Evolutionary conservation across 2,329 filamentous ascomycete genomes (phyloP).

Genomic region (Piedraia hortae): DNA sequence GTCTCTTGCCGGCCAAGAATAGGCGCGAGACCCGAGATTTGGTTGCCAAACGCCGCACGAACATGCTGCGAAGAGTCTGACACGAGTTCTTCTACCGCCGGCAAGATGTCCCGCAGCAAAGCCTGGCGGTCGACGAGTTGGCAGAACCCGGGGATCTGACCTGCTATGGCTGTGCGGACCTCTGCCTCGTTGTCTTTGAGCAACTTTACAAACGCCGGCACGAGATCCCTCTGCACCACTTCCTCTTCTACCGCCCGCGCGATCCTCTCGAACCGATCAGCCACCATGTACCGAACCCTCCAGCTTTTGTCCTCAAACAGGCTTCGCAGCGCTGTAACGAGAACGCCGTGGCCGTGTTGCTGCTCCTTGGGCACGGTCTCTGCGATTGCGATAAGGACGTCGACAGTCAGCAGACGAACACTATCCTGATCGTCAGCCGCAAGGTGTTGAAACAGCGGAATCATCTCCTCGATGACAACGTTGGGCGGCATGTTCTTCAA

Average conservation of each 20-base stretch:
- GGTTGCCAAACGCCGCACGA: constrained; percentile 75
- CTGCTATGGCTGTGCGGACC: constrained; percentile 85
- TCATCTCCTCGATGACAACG: constrained; percentile 94
- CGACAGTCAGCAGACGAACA: constrained; percentile 80
- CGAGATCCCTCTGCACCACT: constrained; percentile 75
- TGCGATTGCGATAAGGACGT: constrained; percentile 85
- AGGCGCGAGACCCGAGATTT: constrained; percentile 87
- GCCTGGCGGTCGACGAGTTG: constrained; percentile 61
- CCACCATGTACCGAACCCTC: constrained; percentile 97
- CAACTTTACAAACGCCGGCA: constrained; percentile 89
- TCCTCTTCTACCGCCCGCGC: constrained; percentile 96
- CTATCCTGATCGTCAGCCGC: constrained; percentile 94
- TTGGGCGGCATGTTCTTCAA: constrained; percentile 85
- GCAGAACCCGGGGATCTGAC: constrained; percentile 94
- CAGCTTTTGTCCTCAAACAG: constrained; percentile 98
- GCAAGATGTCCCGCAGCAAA: constrained; percentile 87
- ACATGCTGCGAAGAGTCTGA: constrained; percentile 94
- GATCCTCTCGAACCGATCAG: constrained; percentile 96
- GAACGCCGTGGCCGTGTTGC: constrained; percentile 79
- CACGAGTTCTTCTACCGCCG: constrained; percentile 81
- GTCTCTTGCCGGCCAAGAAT: constrained; percentile 98
- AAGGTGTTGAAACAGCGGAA: constrained; percentile 91
- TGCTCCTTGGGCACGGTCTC: constrained; percentile 96
- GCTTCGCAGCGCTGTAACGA: constrained; percentile 69
- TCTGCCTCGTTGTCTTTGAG: constrained; percentile 95